Percentiles rank a stretch among this genome's conserved stretches.
These are phyloP conservation scores for Hanseniaspora lindneri DNA, from an alignment of 805 yeast genomes.

Conservation along the genomic window DNA sequence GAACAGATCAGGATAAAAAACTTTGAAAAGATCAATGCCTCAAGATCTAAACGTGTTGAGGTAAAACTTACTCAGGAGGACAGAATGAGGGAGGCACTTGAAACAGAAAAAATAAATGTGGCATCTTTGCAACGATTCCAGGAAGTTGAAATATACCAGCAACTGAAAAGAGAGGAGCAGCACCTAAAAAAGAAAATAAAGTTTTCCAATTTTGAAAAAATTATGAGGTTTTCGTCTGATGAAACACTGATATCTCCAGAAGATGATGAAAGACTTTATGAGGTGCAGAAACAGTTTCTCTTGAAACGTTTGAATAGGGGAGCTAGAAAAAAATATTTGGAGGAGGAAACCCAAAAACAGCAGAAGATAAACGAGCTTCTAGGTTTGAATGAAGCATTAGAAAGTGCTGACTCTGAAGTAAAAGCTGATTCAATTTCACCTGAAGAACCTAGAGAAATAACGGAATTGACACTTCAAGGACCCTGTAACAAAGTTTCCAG, in stretches of 20 bases:
- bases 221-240: slow-evolving; percentile 17
- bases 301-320: slow-evolving; percentile 23
- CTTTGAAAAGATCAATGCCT: background rate
- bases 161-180: slow-evolving; percentile 62
- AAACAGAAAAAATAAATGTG: slow-evolving; percentile 68
- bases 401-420: background rate
- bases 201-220: slow-evolving; percentile 37
- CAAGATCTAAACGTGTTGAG: slow-evolving; percentile 27
- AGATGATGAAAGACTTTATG: slow-evolving; percentile 33
- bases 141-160: slow-evolving; percentile 74
- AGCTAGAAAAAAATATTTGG: slow-evolving; percentile 20
- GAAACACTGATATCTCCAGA: background rate
- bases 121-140: slow-evolving; percentile 63
- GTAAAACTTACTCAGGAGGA: slow-evolving; percentile 37
- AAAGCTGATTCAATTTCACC: slow-evolving; percentile 14
- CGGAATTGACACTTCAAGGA: slow-evolving; percentile 41
- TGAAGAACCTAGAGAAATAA: slow-evolving; percentile 18
- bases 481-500: slow-evolving; percentile 53
- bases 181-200: slow-evolving; percentile 53
- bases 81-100: slow-evolving; percentile 60
- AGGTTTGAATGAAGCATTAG: background rate
- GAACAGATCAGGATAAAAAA: slow-evolving; percentile 40
- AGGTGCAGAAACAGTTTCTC: slow-evolving; percentile 33
- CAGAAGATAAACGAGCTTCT: background rate
- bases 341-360: slow-evolving; percentile 1